Evolutionary conservation across 225 moss, liverwort and hornwort species (phyloP), one percentile per base, ranked within the genome.

Genomic region (Antitrichia curtipendula): DNA sequence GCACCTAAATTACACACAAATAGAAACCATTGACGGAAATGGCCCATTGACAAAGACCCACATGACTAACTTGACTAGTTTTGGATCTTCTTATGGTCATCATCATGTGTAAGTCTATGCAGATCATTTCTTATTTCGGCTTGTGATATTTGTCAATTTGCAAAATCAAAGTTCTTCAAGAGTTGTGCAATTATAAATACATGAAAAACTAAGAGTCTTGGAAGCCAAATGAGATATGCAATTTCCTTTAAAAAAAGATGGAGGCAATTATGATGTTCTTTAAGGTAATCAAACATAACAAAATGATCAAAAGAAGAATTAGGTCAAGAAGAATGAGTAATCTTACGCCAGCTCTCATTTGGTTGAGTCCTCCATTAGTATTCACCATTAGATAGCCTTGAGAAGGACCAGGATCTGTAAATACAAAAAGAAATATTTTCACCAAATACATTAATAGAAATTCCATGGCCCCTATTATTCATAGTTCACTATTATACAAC

Each of bases 341-440:
- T 20, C 95, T 91, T 92, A 99, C 98, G 88, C 98, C 98, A 76
- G 97, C 97, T 86, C 98, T 93, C 98, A 99, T 99, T 40, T 99
- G 98, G 73, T 99, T 99, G 79, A 99, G 97, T 85, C 98, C 98
- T 38, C 98, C 98, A 84, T 99, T 99, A 32, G 91, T 92, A 25
- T 90, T 88, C 36, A 94, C 94, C 94, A 91, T 87, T 12, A 94
- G 82, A 87, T 94, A 94, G 28, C 94, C 94, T 89, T 70, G 70
- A 38, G 88, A 80, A 69, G 91, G 59, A 24, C 88, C 81, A 82
- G 90, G 91, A 77, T 75, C 94, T 94, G 28, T 71, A 90, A 45
- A 66, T 36, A 16, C 2, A 7, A 49, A 38, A 29, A 68, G 1
- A 34, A 66, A 59, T 59, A 2, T 60, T 71, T 78, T 43, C 31